Conservation (phyloP, 768 basidiomycete genomes). For the Lactarius indigo region DNA sequence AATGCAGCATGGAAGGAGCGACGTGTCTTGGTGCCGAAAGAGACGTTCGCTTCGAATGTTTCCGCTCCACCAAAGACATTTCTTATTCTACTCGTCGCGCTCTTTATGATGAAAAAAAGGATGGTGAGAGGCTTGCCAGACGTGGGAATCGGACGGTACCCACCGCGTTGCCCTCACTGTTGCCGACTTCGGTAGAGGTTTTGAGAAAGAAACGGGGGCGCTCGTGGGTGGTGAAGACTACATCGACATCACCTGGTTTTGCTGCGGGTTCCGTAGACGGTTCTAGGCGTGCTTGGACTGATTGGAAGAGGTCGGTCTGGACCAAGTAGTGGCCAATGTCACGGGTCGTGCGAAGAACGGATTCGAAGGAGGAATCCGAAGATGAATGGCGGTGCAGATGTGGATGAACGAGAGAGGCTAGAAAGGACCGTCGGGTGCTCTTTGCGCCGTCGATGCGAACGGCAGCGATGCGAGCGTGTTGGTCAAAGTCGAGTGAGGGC, state of each 20-base stretch:
- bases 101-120: conserved; percentile 39
- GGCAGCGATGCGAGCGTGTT: conserved; percentile 64
- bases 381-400: conserved; percentile 36
- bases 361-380: conserved; percentile 45
- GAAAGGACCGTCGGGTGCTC: conserved; percentile 74
- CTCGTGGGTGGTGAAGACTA: conserved; percentile 77
- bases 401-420: conserved; percentile 74
- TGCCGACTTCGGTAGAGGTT: conserved; percentile 87
- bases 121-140: conserved; percentile 4
- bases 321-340: conserved; percentile 61
- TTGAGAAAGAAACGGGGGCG: conserved; percentile 72
- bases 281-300: conserved; percentile 63
- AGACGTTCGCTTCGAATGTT: conserved; percentile 74
- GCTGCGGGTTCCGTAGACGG: conserved; percentile 52
- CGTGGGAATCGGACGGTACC: conserved; percentile 33
- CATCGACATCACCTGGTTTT: conserved; percentile 61
- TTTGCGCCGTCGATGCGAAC: conserved; percentile 79
- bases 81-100: conserved; percentile 72
- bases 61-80: conserved; percentile 94
- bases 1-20: conserved; percentile 74
- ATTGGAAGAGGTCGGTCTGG: conserved; percentile 73
- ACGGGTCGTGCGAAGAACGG: conserved; percentile 68
- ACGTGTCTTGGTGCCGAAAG: conserved; percentile 84
- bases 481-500: conserved; percentile 42
- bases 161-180: conserved; percentile 91